Percentiles rank a stretch among this genome's conserved stretches.
Evolutionary conservation across 192 early-diverging fungal genomes (phyloP).

Genomic region (Umbelopsis ramanniana): DNA sequence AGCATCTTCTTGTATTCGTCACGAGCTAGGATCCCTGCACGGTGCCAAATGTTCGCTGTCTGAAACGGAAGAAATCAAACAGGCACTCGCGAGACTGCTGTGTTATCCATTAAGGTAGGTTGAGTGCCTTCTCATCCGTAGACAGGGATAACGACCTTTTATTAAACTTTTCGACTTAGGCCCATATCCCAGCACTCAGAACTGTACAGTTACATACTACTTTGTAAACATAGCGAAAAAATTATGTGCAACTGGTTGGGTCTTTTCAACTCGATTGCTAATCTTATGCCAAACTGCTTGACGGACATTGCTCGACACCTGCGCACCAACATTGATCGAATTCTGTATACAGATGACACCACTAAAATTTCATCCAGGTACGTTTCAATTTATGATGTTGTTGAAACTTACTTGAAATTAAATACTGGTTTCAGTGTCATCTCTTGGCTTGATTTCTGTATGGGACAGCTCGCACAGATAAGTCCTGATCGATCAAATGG

Average conservation of each 20-base stretch:
- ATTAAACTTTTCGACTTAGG: no score
- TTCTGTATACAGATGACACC: background rate
- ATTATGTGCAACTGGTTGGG: background rate
- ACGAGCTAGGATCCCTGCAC: conserved; percentile 5
- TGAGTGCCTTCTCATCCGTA: no score
- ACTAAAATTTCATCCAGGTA: background rate
- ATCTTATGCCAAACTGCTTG: background rate
- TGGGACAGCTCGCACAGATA: background rate
- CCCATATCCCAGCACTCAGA: no score
- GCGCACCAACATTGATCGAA: background rate
- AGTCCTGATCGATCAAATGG: background rate
- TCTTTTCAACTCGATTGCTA: background rate
- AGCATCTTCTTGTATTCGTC: background rate
- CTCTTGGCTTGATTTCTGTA: background rate
- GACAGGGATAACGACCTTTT: no score
- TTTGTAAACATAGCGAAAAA: background rate
- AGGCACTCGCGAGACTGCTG: background rate
- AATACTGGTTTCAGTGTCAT: background rate
- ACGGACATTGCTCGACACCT: background rate
- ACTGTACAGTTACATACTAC: no score
- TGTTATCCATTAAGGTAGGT: conserved; percentile 2
- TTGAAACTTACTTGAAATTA: background rate
- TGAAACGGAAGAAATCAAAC: background rate
- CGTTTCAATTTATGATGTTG: background rate
- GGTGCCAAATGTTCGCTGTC: background rate